Percentiles rank a stretch among this genome's conserved stretches.
Conservation (phyloP, 2,329 filamentous ascomycete genomes). For the Colletotrichum coccodes region DNA sequence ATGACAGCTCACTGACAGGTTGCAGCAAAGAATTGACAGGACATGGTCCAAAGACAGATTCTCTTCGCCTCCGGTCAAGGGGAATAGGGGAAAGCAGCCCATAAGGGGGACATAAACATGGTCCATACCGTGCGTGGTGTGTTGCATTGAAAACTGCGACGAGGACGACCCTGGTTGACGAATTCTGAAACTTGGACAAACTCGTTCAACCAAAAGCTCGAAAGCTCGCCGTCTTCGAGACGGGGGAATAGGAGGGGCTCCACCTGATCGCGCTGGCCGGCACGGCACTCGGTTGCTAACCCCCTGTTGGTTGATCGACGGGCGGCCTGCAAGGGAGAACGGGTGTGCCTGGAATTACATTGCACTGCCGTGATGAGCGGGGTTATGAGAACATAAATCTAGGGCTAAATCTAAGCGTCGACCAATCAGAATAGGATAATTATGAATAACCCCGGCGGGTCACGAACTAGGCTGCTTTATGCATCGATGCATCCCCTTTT, state of each 20-base stretch:
- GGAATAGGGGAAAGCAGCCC: no score
- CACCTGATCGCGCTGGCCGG: neutral
- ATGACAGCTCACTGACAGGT: neutral
- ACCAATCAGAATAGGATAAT: neutral
- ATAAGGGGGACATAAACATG: neutral
- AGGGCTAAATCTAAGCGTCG: neutral
- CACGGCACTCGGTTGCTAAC: neutral
- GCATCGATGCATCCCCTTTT: conserved; percentile 20
- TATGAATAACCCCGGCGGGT: neutral
- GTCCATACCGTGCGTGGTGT: neutral
- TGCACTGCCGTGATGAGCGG: conserved; percentile 11
- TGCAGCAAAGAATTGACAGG: no score
- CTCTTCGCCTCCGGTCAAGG: neutral
- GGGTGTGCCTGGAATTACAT: neutral
- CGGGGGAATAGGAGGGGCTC: neutral
- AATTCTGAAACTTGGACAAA: conserved; percentile 13
- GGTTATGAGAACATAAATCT: neutral
- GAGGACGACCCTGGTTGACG: neutral
- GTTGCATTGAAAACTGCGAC: conserved; percentile 6
- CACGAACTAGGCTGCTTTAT: conserved; percentile 18
- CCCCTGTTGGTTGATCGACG: conserved; percentile 13
- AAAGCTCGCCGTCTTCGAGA: neutral
- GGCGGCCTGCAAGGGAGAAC: neutral
- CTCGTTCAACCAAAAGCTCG: neutral
- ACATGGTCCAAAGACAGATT: neutral